Evolutionary conservation across 441 rosid genomes (phyloP).

Genomic region (Metrosideros polymorpha): DNA sequence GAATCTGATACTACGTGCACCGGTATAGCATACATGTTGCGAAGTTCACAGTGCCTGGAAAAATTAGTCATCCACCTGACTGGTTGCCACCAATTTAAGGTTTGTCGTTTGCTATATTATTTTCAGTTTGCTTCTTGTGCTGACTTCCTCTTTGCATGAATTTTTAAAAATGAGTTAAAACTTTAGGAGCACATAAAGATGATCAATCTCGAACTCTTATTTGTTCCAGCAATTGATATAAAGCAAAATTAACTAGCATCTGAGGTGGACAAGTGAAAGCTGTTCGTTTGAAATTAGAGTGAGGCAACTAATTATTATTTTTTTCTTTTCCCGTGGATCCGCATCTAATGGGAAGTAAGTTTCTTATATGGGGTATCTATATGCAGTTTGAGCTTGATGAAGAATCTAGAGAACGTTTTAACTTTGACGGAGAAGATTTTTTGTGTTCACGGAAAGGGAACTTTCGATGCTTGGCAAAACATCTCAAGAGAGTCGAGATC

Average conservation of each 20-base stretch:
- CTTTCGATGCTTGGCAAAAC: neutral
- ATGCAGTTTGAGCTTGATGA: neutral
- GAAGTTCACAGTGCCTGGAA: neutral
- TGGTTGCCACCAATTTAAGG: neutral
- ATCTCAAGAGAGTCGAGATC: neutral
- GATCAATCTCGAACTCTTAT: neutral
- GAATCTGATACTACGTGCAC: neutral
- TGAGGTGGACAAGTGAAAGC: neutral
- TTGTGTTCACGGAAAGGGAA: neutral
- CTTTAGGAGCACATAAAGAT: too few species aligned
- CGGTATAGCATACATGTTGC: neutral
- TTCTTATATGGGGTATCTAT: neutral
- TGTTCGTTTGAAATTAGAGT: too few species aligned
- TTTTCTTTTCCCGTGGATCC: neutral
- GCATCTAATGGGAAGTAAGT: neutral
- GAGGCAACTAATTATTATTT: neutral
- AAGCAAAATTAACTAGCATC: neutral
- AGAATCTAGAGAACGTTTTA: neutral
- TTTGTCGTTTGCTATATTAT: neutral
- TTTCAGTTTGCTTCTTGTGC: too few species aligned
- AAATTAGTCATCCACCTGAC: neutral
- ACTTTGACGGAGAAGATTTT: neutral
- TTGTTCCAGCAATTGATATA: neutral
- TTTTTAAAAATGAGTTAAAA: neutral
- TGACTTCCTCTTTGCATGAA: too few species aligned